Evolutionary conservation across 768 basidiomycete genomes (phyloP).

Genomic region (Termitomyces sp.): DNA sequence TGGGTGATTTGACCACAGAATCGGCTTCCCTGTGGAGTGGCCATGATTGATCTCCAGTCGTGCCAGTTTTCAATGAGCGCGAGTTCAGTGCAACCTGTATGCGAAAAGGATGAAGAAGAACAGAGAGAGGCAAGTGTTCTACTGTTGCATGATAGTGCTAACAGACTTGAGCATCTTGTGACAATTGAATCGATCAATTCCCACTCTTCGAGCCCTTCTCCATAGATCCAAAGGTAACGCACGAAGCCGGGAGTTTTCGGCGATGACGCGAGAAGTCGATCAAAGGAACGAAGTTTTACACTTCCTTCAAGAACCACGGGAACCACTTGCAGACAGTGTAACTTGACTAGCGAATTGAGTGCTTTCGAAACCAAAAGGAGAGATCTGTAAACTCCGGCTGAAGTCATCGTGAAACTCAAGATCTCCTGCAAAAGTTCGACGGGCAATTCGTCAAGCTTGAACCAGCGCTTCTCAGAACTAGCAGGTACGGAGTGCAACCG

Average conservation of each 20-base stretch:
- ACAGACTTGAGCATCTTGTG: conserved; percentile 2
- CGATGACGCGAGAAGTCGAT: conserved; percentile 3
- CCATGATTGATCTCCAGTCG: conserved; percentile 3
- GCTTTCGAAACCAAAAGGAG: conserved; percentile 15
- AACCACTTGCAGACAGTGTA: conserved; percentile 10
- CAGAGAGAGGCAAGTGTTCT: conserved; percentile 11
- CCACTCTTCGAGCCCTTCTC: conserved; percentile 7
- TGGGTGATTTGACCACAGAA: conserved; percentile 13
- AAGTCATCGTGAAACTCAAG: conserved; percentile 8
- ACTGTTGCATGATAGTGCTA: conserved; percentile 10
- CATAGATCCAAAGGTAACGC: conserved; percentile 14
- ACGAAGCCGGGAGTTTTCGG: conserved; percentile 4
- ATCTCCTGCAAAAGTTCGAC: conserved; percentile 13
- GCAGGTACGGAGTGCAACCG: background rate
- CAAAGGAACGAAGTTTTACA: conserved; percentile 10
- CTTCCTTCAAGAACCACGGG: conserved; percentile 9
- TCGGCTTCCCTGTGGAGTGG: conserved; percentile 1
- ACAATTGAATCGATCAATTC: conserved; percentile 8
- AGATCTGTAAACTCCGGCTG: conserved; percentile 8
- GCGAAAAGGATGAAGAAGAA: conserved; percentile 1
- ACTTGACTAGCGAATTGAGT: conserved; percentile 4
- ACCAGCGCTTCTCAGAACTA: background rate
- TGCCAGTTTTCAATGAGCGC: conserved; percentile 11
- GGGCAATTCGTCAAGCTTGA: conserved; percentile 3
- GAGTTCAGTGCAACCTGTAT: conserved; percentile 11